Conservation (phyloP, 2,329 filamentous ascomycete species). For the Periconia digitata region DNA sequence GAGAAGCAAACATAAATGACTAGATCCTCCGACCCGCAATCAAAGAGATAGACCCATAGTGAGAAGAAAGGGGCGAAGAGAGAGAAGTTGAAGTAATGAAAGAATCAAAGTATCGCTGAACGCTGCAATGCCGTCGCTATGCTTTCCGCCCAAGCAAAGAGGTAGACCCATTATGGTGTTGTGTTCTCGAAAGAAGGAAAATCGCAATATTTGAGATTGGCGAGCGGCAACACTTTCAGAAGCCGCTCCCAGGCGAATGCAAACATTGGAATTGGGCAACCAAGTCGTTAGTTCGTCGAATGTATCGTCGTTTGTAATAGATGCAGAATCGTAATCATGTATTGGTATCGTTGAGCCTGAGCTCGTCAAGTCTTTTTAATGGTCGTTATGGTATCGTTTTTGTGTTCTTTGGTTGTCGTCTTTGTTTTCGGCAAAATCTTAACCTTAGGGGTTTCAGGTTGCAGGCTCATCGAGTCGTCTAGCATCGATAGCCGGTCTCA, state of each 20-base stretch:
- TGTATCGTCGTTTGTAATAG: constrained; percentile 2
- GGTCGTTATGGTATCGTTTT: constrained; percentile 21
- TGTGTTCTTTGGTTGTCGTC: constrained; percentile 10
- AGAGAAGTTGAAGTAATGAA: not conserved
- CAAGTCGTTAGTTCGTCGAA: constrained; percentile 16
- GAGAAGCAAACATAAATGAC: no score
- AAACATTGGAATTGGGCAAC: constrained; percentile 5
- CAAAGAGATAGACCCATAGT: constrained; percentile 4
- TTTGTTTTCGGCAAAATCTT: constrained; percentile 2
- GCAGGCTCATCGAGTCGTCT: constrained; percentile 5
- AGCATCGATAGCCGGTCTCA: constrained; percentile 43
- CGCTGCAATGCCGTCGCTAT: constrained; percentile 42
- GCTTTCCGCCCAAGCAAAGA: constrained; percentile 24
- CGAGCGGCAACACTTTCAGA: not conserved
- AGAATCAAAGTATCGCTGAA: constrained; percentile 26
- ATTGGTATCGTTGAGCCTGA: constrained; percentile 41
- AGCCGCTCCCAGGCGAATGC: constrained; percentile 4
- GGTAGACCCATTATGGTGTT: constrained; percentile 10
- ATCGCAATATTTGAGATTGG: constrained; percentile 7
- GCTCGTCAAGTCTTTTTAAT: constrained; percentile 38
- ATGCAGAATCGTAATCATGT: constrained; percentile 19
- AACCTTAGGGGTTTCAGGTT: constrained; percentile 5
- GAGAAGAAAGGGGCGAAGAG: constrained; percentile 1
- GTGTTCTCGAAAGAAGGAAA: constrained; percentile 10
- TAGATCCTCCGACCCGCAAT: not conserved